Percentiles rank a stretch among this genome's conserved stretches.
Evolutionary conservation across 495 filamentous ascomycete species (phyloP).

Genomic region (Annulohypoxylon nitens): DNA sequence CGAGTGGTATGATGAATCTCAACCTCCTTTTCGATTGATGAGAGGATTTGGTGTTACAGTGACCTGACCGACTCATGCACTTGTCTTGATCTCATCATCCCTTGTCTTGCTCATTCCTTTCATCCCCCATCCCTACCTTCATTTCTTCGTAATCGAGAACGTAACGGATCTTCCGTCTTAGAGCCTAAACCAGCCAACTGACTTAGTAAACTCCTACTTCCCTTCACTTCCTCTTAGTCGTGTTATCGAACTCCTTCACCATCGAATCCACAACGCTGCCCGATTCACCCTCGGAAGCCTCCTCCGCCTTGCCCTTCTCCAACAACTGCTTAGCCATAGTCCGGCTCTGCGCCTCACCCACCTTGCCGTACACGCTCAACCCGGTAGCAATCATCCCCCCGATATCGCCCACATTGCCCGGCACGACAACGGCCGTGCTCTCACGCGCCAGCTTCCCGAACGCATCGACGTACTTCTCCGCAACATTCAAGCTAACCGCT

Average conservation of each 20-base stretch:
- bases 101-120: no score
- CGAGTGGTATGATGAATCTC: conserved; percentile 4
- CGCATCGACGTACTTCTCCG: conserved; percentile 98
- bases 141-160: not conserved
- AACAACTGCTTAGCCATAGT: conserved; percentile 68
- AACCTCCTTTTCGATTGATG: conserved; percentile 26
- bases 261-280: conserved; percentile 53
- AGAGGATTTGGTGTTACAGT: conserved; percentile 25
- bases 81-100: not conserved
- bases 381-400: conserved; percentile 97
- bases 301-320: conserved; percentile 46
- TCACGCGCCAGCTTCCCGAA: conserved; percentile 93
- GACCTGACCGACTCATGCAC: conserved; percentile 8
- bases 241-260: conserved; percentile 56
- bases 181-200: not conserved
- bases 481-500: conserved; percentile 86
- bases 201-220: not conserved
- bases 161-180: not conserved
- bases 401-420: conserved; percentile 97
- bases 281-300: conserved; percentile 27
- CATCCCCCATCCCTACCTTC: not conserved
- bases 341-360: conserved; percentile 85
- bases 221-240: conserved; percentile 38
- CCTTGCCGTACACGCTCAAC: conserved; percentile 94
- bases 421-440: conserved; percentile 93